A percentile compares a stretch with the other conserved stretches of the same genome.
Evolutionary conservation across 2,329 filamentous ascomycete species (phyloP).

Genomic region (Colletotrichum tropicicola): DNA sequence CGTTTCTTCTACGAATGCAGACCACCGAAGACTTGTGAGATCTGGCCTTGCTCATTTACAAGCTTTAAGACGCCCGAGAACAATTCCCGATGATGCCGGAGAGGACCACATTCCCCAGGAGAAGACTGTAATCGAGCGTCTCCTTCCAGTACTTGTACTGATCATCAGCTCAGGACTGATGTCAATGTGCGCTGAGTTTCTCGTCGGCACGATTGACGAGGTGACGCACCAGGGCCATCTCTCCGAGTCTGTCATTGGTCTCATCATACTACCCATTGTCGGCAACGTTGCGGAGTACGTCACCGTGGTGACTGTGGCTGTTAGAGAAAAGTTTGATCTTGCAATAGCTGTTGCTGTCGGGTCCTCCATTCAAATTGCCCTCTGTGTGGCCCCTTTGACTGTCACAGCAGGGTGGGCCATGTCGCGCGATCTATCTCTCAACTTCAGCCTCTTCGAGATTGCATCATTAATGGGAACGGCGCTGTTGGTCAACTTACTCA

Average conservation of each 20-base stretch:
- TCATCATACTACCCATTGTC: slow-evolving; percentile 69
- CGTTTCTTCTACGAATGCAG: slow-evolving; percentile 28
- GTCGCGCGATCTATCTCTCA: slow-evolving; percentile 66
- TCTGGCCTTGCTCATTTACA: slow-evolving; percentile 29
- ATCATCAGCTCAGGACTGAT: slow-evolving; percentile 64
- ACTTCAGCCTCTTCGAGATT: slow-evolving; percentile 80
- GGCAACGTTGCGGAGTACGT: slow-evolving; percentile 71
- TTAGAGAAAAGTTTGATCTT: slow-evolving; percentile 69
- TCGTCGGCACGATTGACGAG: slow-evolving; percentile 66
- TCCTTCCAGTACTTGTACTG: slow-evolving; percentile 59
- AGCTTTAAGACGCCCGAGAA: background rate
- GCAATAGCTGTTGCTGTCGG: slow-evolving; percentile 69
- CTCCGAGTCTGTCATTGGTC: slow-evolving; percentile 66
- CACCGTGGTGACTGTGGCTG: slow-evolving; percentile 68
- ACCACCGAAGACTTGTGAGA: slow-evolving; percentile 23
- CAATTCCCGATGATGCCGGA: background rate
- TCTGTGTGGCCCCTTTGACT: slow-evolving; percentile 68
- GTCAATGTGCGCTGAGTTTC: slow-evolving; percentile 68
- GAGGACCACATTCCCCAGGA: background rate
- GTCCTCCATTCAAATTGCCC: slow-evolving; percentile 68
- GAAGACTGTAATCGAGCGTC: slow-evolving; percentile 16
- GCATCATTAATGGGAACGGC: slow-evolving; percentile 76
- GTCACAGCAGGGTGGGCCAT: slow-evolving; percentile 69
- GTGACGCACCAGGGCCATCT: slow-evolving; percentile 59
- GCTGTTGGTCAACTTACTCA: slow-evolving; percentile 79